phyloP scores from a whole-genome alignment of 2,329 filamentous ascomycete genomes.

The Scedosporium dehoogii region DNA sequence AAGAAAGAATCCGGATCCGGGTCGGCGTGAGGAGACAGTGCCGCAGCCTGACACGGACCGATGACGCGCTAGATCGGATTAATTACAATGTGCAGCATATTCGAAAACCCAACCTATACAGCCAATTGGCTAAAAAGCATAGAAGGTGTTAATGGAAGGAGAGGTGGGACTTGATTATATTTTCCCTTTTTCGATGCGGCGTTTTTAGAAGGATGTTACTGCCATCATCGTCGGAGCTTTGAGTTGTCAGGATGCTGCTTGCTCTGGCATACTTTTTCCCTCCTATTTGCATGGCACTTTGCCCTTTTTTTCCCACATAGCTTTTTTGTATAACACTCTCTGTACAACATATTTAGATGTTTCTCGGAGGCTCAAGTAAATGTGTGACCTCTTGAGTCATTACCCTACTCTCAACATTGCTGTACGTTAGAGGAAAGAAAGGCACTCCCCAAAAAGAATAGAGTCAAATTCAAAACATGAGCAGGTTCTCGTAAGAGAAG shows the following conservation, averaged over 20 bases:
- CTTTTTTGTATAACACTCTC: slow-evolving; percentile 4
- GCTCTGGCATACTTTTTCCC: background rate
- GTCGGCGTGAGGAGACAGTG: background rate
- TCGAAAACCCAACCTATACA: background rate
- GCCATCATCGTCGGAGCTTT: background rate
- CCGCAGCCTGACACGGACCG: background rate
- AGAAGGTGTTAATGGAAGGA: slow-evolving; percentile 5
- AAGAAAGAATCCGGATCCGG: slow-evolving; percentile 2
- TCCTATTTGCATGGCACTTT: background rate
- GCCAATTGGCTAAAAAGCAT: background rate
- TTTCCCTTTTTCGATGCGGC: background rate
- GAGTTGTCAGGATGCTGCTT: background rate
- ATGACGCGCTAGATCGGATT: no score
- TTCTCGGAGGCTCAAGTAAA: background rate
- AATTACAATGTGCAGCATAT: background rate
- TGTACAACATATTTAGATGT: slow-evolving; percentile 1
- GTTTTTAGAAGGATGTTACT: background rate
- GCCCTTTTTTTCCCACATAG: background rate
- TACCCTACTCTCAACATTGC: slow-evolving; percentile 1
- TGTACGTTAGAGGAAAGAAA: slow-evolving; percentile 1
- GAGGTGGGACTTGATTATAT: background rate
- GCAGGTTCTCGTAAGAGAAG: background rate
- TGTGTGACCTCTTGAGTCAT: background rate
- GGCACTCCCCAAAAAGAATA: background rate
- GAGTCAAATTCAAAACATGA: background rate